Conservation (phyloP, 352 stramenopile genomes). For the Thalassiosira allenii region DNA sequence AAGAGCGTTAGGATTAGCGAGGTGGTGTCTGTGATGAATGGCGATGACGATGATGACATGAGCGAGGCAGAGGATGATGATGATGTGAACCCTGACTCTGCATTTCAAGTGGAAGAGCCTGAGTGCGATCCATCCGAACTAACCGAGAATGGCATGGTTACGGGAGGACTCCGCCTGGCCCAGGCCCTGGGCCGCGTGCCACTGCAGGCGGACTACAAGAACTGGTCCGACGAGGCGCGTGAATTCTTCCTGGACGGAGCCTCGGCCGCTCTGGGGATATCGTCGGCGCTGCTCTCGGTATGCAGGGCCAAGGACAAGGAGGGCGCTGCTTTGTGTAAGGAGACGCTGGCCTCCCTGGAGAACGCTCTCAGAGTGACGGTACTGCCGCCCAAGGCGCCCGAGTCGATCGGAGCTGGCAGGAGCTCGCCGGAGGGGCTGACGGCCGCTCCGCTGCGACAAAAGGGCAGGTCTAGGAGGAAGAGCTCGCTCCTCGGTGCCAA, state of each 20-base stretch:
- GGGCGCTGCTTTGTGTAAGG: constrained; percentile 11
- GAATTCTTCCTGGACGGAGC: constrained; percentile 73
- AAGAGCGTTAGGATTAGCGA: constrained; percentile 52
- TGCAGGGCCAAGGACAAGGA: constrained; percentile 5
- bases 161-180: constrained; percentile 50
- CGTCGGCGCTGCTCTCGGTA: constrained; percentile 47
- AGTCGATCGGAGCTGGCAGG: neutral
- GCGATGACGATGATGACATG: constrained; percentile 19
- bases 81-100: too few relatives aligned
- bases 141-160: constrained; percentile 28
- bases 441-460: neutral
- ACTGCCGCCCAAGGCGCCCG: neutral
- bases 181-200: constrained; percentile 41
- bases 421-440: neutral
- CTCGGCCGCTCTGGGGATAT: constrained; percentile 50
- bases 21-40: constrained; percentile 26
- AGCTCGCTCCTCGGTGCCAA: neutral
- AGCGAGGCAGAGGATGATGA: constrained; percentile 5
- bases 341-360: constrained; percentile 33
- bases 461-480: neutral
- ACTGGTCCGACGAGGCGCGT: constrained; percentile 70
- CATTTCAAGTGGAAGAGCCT: constrained; percentile 14
- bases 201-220: constrained; percentile 69
- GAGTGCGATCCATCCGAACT: constrained; percentile 26
- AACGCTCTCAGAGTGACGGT: constrained; percentile 26